Evolutionary conservation across 2,329 filamentous ascomycete genomes (phyloP), one percentile per base, ranked within the genome.

Genomic region (Mollisiaceae sp.): DNA sequence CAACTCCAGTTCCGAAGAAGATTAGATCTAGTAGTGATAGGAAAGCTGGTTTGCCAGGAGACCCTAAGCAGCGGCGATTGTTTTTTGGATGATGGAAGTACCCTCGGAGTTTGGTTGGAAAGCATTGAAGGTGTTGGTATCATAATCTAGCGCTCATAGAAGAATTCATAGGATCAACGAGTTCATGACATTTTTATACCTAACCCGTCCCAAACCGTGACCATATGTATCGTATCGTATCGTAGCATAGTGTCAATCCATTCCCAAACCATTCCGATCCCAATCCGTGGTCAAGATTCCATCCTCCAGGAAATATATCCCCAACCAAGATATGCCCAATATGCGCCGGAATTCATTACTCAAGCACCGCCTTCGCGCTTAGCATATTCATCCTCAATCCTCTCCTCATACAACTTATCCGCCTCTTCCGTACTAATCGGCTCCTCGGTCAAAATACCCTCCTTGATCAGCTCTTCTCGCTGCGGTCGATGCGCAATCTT

Each of bases 401-500:
- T 85, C 76, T 88, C 86, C 65, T 82, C 80, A 69, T 88, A 88
- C 71, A 82, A 83, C 41, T 61, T 71, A 60, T 70, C 71, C 27
- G 65, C 67, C 18, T 71, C 70, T 27, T 85, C 81, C 3, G 83
- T 77, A n/a, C 81, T 81, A 64, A 87, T 83, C 1, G 87, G 87
- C 72, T 91, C 88, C 70, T 90, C 86, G 65, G 86, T 87, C 69
- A 97, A 80, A 63, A 97, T 92, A 5, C 93, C 93, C 71, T 91
- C 88, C 74, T 91, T 88, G 65, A 97, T 83, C 68, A 97, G 82
- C 59, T 90, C 85, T 70, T 93, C 91, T 12, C 91, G 90, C 41
- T 86, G 83, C 1, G 94, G 94, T 22, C 94, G 86, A 73, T 90
- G 85, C 74, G 90, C 86, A 68, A 97, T 88, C 78, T 94, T 94